Conservation (phyloP, 2,329 filamentous ascomycete genomes). For the Furcasterigmium furcatum region DNA sequence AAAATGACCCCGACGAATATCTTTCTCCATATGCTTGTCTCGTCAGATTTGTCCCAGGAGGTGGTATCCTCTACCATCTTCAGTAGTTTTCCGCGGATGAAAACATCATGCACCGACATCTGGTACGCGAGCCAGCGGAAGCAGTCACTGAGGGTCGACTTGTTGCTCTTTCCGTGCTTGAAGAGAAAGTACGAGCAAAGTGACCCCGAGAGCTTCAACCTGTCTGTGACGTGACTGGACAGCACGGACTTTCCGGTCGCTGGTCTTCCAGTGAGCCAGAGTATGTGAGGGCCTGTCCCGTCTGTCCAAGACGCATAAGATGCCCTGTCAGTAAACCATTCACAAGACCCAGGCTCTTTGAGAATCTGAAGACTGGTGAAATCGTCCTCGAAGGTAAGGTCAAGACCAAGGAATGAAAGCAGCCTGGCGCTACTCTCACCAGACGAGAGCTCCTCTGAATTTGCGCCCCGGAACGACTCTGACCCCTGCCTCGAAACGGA, state of each 20-base stretch:
- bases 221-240: constrained; percentile 21
- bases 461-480: constrained; percentile 1
- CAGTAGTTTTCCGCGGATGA: constrained; percentile 14
- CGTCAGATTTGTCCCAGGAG: constrained; percentile 17
- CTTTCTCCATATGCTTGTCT: constrained; percentile 18
- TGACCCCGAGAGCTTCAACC: constrained; percentile 8
- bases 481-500: not conserved
- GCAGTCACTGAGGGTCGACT: constrained; percentile 18
- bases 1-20: constrained; percentile 20
- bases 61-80: constrained; percentile 11
- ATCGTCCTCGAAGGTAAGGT: constrained; percentile 18
- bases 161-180: constrained; percentile 15
- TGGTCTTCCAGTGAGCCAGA: constrained; percentile 23
- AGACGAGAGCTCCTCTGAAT: not conserved
- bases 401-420: constrained; percentile 13
- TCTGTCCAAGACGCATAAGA: constrained; percentile 17
- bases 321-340: constrained; percentile 20
- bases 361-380: constrained; percentile 17
- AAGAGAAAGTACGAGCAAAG: constrained; percentile 25
- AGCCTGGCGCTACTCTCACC: constrained; percentile 9
- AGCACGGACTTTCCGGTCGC: constrained; percentile 25
- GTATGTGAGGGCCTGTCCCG: constrained; percentile 10
- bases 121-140: constrained; percentile 22
- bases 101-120: constrained; percentile 20
- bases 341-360: constrained; percentile 21